Evolutionary conservation across 208 protist species (phyloP), one percentile per base, ranked within the genome.

Genomic region (Trypanosoma theileri): DNA sequence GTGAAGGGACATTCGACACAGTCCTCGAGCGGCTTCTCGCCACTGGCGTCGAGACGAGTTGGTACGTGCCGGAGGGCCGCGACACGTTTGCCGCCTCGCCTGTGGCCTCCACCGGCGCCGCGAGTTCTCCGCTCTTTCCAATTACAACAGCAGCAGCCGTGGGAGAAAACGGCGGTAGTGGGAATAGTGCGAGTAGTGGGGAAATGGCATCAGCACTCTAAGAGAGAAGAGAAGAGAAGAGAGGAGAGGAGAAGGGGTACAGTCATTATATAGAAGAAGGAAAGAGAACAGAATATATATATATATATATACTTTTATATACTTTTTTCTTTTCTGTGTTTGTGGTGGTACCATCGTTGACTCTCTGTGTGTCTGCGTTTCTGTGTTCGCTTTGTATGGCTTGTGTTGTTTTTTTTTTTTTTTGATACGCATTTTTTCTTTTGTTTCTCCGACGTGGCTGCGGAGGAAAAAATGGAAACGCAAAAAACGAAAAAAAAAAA

Each of bases 41-140:
- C 6, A 92, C 86, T 54, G 95, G 95, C 12, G 82, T 88, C 11
- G 83, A 95, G 69, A 94, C 85, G 59, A 96, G 89, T 62, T 98
- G 93, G 93, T 91, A 91, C 70, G 92, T 96, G 57, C 91, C 91
- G 40, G 84, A 91, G 51, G 78, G 79, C 8, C 65, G 65, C 12
- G 81, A 79, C 57, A 56, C 80, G 46, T 88, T 86, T 70, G 66
- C 62, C 65, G 80, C 82, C n/a, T 76, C 73, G 1, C 77, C 80
- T 41, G 67, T 78, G 35, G 67, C 74, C 16, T 73, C 77, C 4
- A 69, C 69, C 24, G 81, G 73, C 8, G 69, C 82, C 59, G 81
- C 84, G 63, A 81, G 78, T 1, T 86, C 86, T 22, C 85, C 84
- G 4, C 70, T 90, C 17, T 84, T 88, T 59, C 78, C 73, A 21